A percentile compares a stretch with the other conserved stretches of the same genome.
Evolutionary conservation across 1,139 yeast species (phyloP).

Genomic region (Kurtzmaniella natalensis): DNA sequence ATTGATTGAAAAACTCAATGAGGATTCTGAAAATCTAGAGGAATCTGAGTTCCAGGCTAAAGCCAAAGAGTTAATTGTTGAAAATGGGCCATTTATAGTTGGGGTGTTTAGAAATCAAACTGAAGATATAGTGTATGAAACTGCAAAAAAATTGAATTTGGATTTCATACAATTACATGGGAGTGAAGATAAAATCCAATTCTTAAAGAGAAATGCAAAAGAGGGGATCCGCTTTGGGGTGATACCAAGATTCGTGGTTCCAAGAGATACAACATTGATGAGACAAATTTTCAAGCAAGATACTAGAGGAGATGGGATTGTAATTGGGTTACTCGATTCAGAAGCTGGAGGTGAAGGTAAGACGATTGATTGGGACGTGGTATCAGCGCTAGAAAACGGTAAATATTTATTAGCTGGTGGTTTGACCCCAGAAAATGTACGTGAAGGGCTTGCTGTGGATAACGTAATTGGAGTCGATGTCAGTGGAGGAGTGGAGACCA

Average conservation of each 20-base stretch:
- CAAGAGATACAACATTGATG: conserved; percentile 40
- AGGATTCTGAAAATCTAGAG: conserved; percentile 13
- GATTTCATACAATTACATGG: conserved; percentile 93
- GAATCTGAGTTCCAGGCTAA: conserved; percentile 32
- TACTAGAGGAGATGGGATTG: conserved; percentile 23
- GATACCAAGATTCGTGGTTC: conserved; percentile 66
- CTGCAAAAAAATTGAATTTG: conserved; percentile 46
- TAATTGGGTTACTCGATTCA: conserved; percentile 71
- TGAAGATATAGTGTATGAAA: conserved; percentile 50
- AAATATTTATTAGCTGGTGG: conserved; percentile 85
- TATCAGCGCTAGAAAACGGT: conserved; percentile 33
- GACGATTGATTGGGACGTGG: conserved; percentile 59
- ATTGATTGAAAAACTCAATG: conserved; percentile 12
- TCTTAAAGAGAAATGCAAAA: conserved; percentile 32
- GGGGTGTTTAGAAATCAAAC: conserved; percentile 91
- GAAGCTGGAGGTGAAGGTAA: conserved; percentile 93
- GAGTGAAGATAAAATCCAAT: conserved; percentile 60
- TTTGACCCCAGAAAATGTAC: conserved; percentile 67
- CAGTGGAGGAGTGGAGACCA: conserved; percentile 88
- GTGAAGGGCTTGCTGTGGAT: conserved; percentile 37
- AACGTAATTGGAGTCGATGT: conserved; percentile 88
- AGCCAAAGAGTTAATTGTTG: conserved; percentile 25
- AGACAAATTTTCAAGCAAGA: conserved; percentile 13
- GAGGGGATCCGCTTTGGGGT: conserved; percentile 45
- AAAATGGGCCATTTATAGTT: conserved; percentile 68